Evolutionary conservation across 2,329 filamentous ascomycete species (phyloP).

Genomic region (Lanzia echinophila): DNA sequence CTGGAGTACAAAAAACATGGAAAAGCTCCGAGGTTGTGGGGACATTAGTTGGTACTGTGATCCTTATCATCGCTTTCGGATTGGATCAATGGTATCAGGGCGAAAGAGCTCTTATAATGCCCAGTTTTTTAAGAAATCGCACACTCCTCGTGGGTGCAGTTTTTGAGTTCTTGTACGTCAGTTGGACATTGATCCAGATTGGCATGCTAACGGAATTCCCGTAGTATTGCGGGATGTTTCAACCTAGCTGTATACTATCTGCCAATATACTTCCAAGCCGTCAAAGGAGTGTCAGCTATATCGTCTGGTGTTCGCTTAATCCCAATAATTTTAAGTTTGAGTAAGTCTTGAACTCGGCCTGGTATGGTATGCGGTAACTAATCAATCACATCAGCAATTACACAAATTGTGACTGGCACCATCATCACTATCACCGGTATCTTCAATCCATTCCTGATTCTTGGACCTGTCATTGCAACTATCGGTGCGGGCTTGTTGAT

Average conservation of each 20-base stretch:
- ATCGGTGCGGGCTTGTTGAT: not conserved
- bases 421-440: not conserved
- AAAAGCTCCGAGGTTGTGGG: constrained; percentile 33
- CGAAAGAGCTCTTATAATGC: constrained; percentile 33
- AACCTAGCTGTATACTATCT: constrained; percentile 38
- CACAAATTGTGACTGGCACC: not conserved
- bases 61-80: constrained; percentile 28
- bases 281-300: constrained; percentile 29
- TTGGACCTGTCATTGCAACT: not conserved
- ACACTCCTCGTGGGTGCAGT: constrained; percentile 21
- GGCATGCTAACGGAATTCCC: not conserved
- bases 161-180: not conserved
- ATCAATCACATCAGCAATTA: not conserved
- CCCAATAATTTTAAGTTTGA: not conserved
- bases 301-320: not conserved
- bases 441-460: not conserved
- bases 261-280: constrained; percentile 44
- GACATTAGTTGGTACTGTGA: constrained; percentile 31
- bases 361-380: not conserved
- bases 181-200: not conserved
- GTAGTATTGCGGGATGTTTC: not conserved
- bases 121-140: constrained; percentile 31
- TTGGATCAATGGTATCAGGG: constrained; percentile 34
- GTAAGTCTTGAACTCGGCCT: not conserved
- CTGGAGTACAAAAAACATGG: constrained; percentile 37